Evolutionary conservation across 2,329 filamentous ascomycete species (phyloP), one percentile per base, ranked within the genome.

Genomic region (Ceratocystis ficicola): DNA sequence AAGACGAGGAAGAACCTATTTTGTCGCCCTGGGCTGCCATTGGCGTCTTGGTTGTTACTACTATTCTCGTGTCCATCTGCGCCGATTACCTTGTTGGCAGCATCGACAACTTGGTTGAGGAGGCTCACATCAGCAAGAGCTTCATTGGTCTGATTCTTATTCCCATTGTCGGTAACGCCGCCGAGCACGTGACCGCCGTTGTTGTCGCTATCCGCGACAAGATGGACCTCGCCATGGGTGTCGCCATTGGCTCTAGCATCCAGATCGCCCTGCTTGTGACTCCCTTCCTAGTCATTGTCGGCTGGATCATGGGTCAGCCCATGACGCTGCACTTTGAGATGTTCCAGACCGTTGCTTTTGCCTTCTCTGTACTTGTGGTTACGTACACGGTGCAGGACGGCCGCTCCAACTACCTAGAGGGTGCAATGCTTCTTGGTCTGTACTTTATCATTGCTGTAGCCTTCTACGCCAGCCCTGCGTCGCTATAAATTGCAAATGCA

Each of bases 291-390:
- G 89, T 93, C 65, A 85, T 93, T 69, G 79, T 92, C 46, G 89
- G 88, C 68, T 93, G 89, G 89, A 85, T 88, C 70, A 84, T 89
- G 75, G 81, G 81, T 65, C 77, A 84, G 69, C 81, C 84, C 28
- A 90, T 91, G 88, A 87, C 87, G 5, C 80, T 93, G 52, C 87
- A 88, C 73, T 94, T 94, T 72, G 86, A 92, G 77, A 88, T 90
- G 62, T 95, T 95, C 75, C 90, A 95, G 80, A 95, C 90, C 0
- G 85, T 91, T 50, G 83, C 87, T 0, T 91, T 91, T 74, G 88
- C 87, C 66, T 79, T 91, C 64, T 88, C 86, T 8, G 86, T 89
- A 1, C 75, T 91, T 52, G 86, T 91, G 41, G 87, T 90, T 44
- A 89, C 83, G 66, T 91, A 85, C 75, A 88, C 83, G 2, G 86